Evolutionary conservation across 2,329 filamentous ascomycete species (phyloP), one percentile per base, ranked within the genome.

Genomic region (Apiospora hydei): DNA sequence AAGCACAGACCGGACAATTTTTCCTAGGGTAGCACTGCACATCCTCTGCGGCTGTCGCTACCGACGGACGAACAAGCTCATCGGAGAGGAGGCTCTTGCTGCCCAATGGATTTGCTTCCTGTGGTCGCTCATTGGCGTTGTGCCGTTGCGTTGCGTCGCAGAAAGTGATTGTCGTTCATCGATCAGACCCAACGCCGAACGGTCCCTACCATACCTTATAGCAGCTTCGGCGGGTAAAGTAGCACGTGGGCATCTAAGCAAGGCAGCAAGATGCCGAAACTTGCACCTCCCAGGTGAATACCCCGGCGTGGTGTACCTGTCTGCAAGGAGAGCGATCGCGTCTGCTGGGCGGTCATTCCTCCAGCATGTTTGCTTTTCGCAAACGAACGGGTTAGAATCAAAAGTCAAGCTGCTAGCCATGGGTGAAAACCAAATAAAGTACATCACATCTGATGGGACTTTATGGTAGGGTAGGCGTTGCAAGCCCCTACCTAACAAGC

Each of bases 171-270:
- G 57, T 64, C 34, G 57, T 68, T 57, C 47, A 43, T 46, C 68
- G 49, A 67, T 61, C 69, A 72, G 71, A 70, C 71, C 71, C 71
- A 70, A 72, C 38, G 68, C 68, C 57, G 67, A 47, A 38, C 34
- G 51, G 44, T 49, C 53, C 67, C 57, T 26, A 70, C 47, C 61
- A 49, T 53, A 41, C 57, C 34, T 41, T 8, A 68, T 11, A 68
- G 24, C 67, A 46, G 67, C 41, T 46, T 47, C 43, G 41, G 43
- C 11, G 47, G 46, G 43, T 14, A 46, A 47, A 47, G 43, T 68
- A 49, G 67, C 67, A 68, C 67, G 46, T 68, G 67, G 67, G 43
- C 67, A 49, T 68, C 67, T 64, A 16, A 41, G 57, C 57, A 64
- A 41, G 44, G 30, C 43, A 67, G 70, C 44, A 67, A 51, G 57